Percentiles rank a stretch among this genome's conserved stretches.
phyloP scores from a whole-genome alignment of 73 alveolate genomes.

The Tetrahymena borealis region DNA sequence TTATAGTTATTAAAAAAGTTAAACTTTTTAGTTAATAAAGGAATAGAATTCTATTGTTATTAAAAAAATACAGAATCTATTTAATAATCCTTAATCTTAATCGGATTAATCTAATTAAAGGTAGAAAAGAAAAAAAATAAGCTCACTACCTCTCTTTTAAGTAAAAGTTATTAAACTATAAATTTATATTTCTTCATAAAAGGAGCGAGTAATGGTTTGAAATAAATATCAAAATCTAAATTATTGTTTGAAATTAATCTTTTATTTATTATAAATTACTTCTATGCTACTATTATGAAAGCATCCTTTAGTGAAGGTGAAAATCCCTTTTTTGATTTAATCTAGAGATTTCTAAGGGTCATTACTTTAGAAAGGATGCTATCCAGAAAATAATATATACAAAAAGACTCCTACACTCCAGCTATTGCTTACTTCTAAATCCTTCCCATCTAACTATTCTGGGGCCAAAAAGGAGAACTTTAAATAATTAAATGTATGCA shows the following conservation, averaged over 20 bases:
- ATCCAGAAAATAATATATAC: neutral
- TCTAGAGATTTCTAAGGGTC: neutral
- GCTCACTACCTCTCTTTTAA: no score
- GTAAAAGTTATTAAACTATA: no score
- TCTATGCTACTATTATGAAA: neutral
- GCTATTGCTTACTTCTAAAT: neutral
- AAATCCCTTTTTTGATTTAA: neutral
- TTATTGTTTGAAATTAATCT: neutral
- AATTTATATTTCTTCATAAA: no score
- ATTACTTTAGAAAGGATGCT: neutral
- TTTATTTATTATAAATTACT: neutral
- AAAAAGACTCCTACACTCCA: neutral
- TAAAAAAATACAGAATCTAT: no score
- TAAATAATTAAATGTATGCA: neutral
- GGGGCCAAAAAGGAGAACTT: neutral
- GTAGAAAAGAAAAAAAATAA: no score
- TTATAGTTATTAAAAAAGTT: no score
- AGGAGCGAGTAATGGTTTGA: no score
- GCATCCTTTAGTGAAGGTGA: neutral
- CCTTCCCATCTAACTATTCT: neutral
- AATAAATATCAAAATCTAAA: no score
- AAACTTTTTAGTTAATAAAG: no score
- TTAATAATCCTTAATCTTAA: no score
- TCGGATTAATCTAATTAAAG: no score
- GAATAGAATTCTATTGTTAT: no score